A percentile compares a stretch with the other conserved stretches of the same genome.
These are phyloP conservation scores for Aspergillus biplanus DNA, from an alignment of 495 filamentous ascomycete genomes.

Conservation along the genomic window DNA sequence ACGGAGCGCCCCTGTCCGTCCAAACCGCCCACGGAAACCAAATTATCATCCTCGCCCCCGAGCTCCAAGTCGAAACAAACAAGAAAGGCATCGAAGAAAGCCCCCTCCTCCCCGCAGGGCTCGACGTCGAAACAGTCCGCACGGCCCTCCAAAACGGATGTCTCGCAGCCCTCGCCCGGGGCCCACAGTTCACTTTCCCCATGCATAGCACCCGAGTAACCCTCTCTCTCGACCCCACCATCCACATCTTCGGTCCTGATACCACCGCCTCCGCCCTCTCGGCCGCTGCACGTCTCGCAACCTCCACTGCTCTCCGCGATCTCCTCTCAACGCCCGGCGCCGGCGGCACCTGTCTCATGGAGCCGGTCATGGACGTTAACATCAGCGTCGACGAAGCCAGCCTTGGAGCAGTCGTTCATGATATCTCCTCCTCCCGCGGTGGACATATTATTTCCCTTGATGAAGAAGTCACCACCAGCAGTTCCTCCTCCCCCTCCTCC, in stretches of 20 bases:
- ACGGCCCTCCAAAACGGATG: constrained; percentile 75
- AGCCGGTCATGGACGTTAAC: constrained; percentile 87
- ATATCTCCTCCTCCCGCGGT: constrained; percentile 80
- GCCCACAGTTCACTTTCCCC: constrained; percentile 75
- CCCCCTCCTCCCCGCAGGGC: constrained; percentile 57
- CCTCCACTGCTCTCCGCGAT: constrained; percentile 64
- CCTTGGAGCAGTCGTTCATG: constrained; percentile 86
- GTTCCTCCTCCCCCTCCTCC: constrained; percentile 20
- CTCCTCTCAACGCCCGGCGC: constrained; percentile 28
- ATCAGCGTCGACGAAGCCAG: constrained; percentile 82
- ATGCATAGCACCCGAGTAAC: constrained; percentile 71
- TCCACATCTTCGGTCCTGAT: constrained; percentile 67
- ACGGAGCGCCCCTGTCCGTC: constrained; percentile 32
- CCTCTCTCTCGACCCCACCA: constrained; percentile 65
- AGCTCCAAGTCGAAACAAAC: constrained; percentile 44
- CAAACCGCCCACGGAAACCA: constrained; percentile 57
- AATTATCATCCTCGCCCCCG: constrained; percentile 56
- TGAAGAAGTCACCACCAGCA: constrained; percentile 53
- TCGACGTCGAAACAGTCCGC: constrained; percentile 60
- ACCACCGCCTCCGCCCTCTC: constrained; percentile 77
- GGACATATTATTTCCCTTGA: constrained; percentile 84
- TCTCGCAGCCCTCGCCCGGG: constrained; percentile 82
- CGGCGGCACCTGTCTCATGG: constrained; percentile 69
- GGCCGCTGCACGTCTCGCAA: constrained; percentile 74
- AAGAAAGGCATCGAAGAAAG: constrained; percentile 43